phyloP scores from a whole-genome alignment of 805 yeast species.

The Torulaspora quercuum region DNA sequence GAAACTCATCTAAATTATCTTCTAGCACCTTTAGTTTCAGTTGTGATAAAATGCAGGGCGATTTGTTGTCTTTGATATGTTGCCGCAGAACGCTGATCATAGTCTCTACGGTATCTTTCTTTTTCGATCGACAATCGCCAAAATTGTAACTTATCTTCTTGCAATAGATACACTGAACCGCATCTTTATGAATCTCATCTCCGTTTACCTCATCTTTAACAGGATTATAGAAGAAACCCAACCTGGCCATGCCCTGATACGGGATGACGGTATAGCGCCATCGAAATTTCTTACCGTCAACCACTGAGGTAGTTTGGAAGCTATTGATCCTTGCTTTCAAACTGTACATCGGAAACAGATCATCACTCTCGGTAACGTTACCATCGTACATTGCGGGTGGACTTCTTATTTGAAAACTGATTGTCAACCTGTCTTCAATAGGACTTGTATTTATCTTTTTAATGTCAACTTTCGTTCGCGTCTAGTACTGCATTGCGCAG shows the following conservation, averaged over 20 bases:
- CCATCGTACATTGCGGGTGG: constrained; percentile 2
- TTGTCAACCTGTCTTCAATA: background rate
- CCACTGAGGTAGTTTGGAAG: constrained; percentile 16
- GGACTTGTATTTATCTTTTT: background rate
- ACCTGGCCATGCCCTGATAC: constrained; percentile 23
- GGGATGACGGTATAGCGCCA: constrained; percentile 36
- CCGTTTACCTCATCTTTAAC: constrained; percentile 10
- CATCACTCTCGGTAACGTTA: background rate
- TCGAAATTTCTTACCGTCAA: constrained; percentile 24
- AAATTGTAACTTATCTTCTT: constrained; percentile 20
- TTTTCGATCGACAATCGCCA: constrained; percentile 27
- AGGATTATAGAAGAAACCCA: constrained; percentile 33
- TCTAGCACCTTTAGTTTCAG: constrained; percentile 26
- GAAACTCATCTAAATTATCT: constrained; percentile 17
- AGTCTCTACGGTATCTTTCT: constrained; percentile 25
- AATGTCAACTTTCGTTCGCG: too few species aligned
- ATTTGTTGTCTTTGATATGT: constrained; percentile 19
- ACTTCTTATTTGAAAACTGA: background rate
- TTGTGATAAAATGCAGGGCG: constrained; percentile 20
- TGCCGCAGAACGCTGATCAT: constrained; percentile 24
- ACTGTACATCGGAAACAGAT: constrained; percentile 8
- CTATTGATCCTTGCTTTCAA: constrained; percentile 18
- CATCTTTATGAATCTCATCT: constrained; percentile 20
- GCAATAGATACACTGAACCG: constrained; percentile 29
- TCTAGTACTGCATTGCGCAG: too few species aligned